phyloP scores from a whole-genome alignment of 75 land plant species.

The Isoetes taiwanensis region DNA sequence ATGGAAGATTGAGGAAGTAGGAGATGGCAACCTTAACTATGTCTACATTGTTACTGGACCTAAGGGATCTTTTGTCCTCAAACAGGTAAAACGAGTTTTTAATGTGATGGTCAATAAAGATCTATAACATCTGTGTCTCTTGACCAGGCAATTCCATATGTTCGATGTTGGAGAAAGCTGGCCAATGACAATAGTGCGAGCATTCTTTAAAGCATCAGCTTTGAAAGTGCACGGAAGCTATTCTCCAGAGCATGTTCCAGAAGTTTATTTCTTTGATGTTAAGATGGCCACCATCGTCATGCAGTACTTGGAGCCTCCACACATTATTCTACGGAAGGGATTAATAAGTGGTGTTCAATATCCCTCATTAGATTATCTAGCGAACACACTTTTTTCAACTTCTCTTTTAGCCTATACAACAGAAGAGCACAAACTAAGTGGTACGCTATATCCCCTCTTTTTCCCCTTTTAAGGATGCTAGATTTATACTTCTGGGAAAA shows the following conservation, averaged over 20 bases:
- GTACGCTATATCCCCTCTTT: too few species aligned
- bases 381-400: slow-evolving; percentile 69
- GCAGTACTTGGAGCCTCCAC: slow-evolving; percentile 95
- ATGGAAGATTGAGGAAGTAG: slow-evolving; percentile 45
- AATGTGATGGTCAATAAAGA: neutral
- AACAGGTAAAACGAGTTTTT: slow-evolving; percentile 39
- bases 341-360: slow-evolving; percentile 72
- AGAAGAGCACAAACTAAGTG: slow-evolving; percentile 50
- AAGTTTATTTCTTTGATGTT: slow-evolving; percentile 84
- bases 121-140: neutral
- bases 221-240: slow-evolving; percentile 55
- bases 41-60: slow-evolving; percentile 56
- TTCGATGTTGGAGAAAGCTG: slow-evolving; percentile 93
- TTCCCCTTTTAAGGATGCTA: neutral
- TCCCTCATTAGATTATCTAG: slow-evolving; percentile 81
- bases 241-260: slow-evolving; percentile 77
- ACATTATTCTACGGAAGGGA: slow-evolving; percentile 85
- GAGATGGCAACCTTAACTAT: slow-evolving; percentile 88
- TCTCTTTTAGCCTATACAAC: slow-evolving; percentile 69
- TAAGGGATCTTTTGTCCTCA: slow-evolving; percentile 64
- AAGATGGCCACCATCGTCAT: slow-evolving; percentile 67
- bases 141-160: slow-evolving; percentile 72
- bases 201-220: slow-evolving; percentile 73
- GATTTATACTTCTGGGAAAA: neutral
- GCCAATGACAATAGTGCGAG: slow-evolving; percentile 91